These are phyloP conservation scores for Daldinia childiae DNA, from an alignment of 495 filamentous ascomycete genomes.

Conservation along the genomic window DNA sequence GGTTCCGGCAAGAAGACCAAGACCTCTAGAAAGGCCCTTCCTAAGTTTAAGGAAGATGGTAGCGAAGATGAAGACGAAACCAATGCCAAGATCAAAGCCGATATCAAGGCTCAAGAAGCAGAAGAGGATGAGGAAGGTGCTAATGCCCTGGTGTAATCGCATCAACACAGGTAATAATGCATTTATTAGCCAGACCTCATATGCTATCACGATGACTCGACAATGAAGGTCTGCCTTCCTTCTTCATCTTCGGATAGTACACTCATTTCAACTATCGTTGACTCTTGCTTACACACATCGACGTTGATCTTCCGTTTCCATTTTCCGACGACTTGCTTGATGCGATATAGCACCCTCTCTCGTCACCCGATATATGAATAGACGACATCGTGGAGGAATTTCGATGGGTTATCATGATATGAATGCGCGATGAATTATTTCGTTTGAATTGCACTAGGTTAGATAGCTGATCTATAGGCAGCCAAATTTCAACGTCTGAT, in stretches of 20 bases:
- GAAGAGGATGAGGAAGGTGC: neutral
- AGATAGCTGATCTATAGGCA: neutral
- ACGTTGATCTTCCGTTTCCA: neutral
- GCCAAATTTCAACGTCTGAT: neutral
- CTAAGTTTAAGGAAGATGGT: conserved; percentile 1
- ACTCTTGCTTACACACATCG: neutral
- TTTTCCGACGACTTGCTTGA: neutral
- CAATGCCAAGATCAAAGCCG: neutral
- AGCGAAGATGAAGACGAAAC: neutral
- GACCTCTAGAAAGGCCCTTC: neutral
- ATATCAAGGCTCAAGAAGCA: neutral
- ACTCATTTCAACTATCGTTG: neutral
- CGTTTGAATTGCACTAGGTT: neutral
- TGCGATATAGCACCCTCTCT: neutral
- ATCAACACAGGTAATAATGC: neutral
- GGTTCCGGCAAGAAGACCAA: conserved; percentile 20
- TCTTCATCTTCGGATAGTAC: neutral
- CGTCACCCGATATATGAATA: neutral
- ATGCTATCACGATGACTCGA: neutral
- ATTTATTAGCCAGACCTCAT: neutral
- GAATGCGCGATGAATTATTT: neutral
- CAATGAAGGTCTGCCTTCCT: neutral
- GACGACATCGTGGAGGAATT: neutral
- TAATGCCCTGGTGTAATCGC: neutral
- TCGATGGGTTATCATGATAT: neutral